These are phyloP conservation scores for Salix caprea DNA, from an alignment of 345 rosid genomes.

Conservation along the genomic window DNA sequence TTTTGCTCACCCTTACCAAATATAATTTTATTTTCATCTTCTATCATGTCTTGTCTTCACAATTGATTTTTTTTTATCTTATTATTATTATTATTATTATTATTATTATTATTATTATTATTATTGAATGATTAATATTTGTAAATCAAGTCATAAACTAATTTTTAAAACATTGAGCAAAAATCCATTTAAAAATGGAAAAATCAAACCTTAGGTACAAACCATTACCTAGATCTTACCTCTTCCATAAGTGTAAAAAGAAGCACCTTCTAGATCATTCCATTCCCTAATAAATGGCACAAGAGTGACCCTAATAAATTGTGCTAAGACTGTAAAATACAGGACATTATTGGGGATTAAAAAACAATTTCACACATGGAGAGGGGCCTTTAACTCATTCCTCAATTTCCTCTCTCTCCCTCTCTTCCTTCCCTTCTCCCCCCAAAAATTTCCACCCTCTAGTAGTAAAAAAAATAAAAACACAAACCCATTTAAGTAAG, in stretches of 20 bases:
- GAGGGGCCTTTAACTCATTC: background rate
- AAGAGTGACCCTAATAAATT: background rate
- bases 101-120: no score
- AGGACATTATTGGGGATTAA: background rate
- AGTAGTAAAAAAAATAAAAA: background rate
- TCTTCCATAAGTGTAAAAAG: background rate
- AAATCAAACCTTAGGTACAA: background rate
- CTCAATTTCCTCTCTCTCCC: background rate
- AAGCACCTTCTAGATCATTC: background rate
- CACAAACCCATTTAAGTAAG: background rate
- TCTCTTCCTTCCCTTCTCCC: background rate
- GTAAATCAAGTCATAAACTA: no score
- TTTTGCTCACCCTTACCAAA: no score
- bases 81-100: no score
- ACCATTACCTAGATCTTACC: background rate
- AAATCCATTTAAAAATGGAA: background rate
- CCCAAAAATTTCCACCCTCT: background rate
- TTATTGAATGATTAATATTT: no score
- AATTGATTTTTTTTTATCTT: no score
- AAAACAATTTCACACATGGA: background rate
- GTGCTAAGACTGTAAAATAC: background rate
- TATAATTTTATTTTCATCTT: no score
- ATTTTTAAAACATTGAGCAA: no score
- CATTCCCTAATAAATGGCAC: background rate
- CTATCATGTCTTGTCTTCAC: no score